phyloP scores from a whole-genome alignment of 2,329 filamentous ascomycete genomes.

The Neonectria hederae region DNA sequence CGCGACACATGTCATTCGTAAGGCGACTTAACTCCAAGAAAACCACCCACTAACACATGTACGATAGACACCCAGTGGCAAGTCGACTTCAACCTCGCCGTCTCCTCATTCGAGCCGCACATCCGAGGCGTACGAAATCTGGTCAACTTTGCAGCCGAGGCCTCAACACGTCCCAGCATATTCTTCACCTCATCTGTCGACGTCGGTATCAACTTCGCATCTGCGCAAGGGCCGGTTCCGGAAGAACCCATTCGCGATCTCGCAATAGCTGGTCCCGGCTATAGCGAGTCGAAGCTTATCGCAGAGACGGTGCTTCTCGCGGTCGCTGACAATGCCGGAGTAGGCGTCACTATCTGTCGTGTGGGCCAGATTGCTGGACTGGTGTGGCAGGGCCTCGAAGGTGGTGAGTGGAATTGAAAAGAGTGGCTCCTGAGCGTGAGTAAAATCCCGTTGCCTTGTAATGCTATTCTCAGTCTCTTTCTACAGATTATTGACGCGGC shows the following conservation, averaged over 20 bases:
- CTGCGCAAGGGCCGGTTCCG: neutral
- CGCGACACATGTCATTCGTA: constrained; percentile 7
- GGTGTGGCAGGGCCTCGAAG: neutral
- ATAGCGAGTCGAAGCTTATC: constrained; percentile 5
- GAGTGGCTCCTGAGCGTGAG: constrained; percentile 8
- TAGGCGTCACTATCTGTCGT: neutral
- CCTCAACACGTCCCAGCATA: neutral
- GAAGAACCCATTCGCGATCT: neutral
- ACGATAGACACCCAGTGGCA: constrained; percentile 32
- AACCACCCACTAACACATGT: neutral
- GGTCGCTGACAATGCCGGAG: neutral
- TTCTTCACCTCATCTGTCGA: neutral
- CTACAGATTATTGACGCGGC: neutral
- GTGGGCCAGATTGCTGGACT: constrained; percentile 11
- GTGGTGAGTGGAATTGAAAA: neutral
- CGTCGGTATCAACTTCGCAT: too few species aligned
- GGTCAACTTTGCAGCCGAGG: constrained; percentile 11
- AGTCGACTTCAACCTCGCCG: constrained; percentile 32
- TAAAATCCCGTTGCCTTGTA: too few species aligned
- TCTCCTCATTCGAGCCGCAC: constrained; percentile 31
- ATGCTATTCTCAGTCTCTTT: neutral
- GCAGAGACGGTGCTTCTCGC: neutral
- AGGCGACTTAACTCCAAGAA: neutral
- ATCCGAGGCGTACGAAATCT: constrained; percentile 25
- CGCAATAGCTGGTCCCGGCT: neutral